These are phyloP conservation scores for Antitrichia curtipendula DNA, from an alignment of 225 moss, liverwort and hornwort species.

Conservation along the genomic window DNA sequence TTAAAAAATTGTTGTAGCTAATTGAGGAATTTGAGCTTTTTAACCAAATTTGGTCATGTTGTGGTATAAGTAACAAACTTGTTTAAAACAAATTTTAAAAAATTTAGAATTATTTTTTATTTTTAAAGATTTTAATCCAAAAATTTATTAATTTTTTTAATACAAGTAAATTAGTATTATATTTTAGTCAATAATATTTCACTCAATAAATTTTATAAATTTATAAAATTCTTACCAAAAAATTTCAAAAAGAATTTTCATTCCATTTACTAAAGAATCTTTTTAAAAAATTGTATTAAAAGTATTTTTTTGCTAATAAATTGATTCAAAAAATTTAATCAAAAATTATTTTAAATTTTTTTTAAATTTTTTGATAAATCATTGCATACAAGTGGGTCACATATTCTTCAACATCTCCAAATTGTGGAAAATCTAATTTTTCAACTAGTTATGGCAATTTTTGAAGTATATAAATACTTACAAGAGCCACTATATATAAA, in stretches of 20 bases:
- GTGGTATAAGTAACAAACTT: not conserved
- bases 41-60: not conserved
- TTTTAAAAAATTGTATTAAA: too few relatives aligned
- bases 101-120: too few relatives aligned
- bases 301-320: too few relatives aligned
- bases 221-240: not conserved
- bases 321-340: too few relatives aligned
- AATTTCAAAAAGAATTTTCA: not conserved
- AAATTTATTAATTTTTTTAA: too few relatives aligned
- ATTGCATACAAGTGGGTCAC: too few relatives aligned
- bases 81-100: not conserved
- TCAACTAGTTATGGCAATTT: not conserved
- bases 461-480: not conserved
- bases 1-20: not conserved
- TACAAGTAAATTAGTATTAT: not conserved
- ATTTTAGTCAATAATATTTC: not conserved
- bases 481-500: fast-evolving
- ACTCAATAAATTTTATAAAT: not conserved
- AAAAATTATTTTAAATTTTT: too few relatives aligned
- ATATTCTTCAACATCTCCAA: too few relatives aligned
- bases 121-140: not conserved
- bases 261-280: not conserved
- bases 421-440: too few relatives aligned
- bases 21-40: not conserved
- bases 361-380: too few relatives aligned